Conservation (phyloP, 805 yeast species). For the Lipomyces kockii region DNA sequence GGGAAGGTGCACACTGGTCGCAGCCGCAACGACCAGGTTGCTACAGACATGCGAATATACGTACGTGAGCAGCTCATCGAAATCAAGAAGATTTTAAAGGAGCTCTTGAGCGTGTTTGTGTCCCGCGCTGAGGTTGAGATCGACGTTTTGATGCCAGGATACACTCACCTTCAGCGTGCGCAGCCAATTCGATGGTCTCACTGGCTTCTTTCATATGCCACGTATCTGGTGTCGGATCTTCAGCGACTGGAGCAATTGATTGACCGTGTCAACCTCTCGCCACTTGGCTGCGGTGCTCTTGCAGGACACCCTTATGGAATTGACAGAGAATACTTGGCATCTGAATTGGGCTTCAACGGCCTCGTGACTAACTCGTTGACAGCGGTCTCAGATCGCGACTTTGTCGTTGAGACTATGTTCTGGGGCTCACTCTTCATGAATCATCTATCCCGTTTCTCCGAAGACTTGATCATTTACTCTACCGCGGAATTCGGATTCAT, state of each 20-base stretch:
- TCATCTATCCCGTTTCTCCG: slow-evolving; percentile 92
- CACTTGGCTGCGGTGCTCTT: slow-evolving; percentile 95
- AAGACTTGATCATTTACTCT: slow-evolving; percentile 93
- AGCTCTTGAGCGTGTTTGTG: slow-evolving; percentile 56
- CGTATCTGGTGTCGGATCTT: slow-evolving; percentile 90
- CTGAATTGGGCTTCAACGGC: slow-evolving; percentile 75
- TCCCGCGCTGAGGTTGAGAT: slow-evolving; percentile 84
- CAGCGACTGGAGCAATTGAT: slow-evolving; percentile 80
- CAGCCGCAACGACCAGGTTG: slow-evolving; percentile 97
- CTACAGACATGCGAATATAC: slow-evolving; percentile 96
- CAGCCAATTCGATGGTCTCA: slow-evolving; percentile 99
- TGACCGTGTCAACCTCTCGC: slow-evolving; percentile 82
- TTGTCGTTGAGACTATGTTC: slow-evolving; percentile 91
- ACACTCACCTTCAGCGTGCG: slow-evolving; percentile 97
- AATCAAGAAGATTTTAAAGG: slow-evolving; percentile 61
- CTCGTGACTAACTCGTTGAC: slow-evolving; percentile 94
- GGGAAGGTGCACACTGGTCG: slow-evolving; percentile 99
- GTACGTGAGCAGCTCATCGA: slow-evolving; percentile 75
- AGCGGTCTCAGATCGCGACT: slow-evolving; percentile 98
- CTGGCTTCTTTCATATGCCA: slow-evolving; percentile 93
- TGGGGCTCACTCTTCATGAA: slow-evolving; percentile 96
- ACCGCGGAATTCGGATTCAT: slow-evolving; percentile 97
- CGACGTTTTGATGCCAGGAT: slow-evolving; percentile 96
- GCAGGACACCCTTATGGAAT: slow-evolving; percentile 99
- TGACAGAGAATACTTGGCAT: slow-evolving; percentile 87